phyloP scores from a whole-genome alignment of 2,329 filamentous ascomycete species.

The Botrytis cinerea region DNA sequence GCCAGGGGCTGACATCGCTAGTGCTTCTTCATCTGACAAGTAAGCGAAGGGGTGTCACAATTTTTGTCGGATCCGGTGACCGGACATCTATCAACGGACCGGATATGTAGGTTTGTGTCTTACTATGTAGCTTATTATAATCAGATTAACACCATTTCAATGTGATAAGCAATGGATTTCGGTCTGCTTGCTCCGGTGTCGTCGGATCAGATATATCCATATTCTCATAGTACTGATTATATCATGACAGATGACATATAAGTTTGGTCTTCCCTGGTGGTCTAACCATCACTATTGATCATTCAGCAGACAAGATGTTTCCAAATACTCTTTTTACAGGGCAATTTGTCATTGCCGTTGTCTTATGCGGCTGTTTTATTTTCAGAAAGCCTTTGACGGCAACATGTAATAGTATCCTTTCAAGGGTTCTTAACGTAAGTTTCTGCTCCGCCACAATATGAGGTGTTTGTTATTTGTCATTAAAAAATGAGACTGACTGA shows the following conservation, averaged over 20 bases:
- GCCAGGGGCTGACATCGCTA: constrained; percentile 1
- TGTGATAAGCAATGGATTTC: neutral
- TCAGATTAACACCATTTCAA: neutral
- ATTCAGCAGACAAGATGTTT: constrained; percentile 17
- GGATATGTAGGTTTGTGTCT: neutral
- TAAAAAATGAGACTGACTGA: neutral
- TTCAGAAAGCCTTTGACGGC: constrained; percentile 10
- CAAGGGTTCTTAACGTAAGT: constrained; percentile 8
- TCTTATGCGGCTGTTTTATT: constrained; percentile 10
- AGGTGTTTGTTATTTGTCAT: neutral
- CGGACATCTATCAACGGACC: neutral
- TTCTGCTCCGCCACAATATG: neutral
- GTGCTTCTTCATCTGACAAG: constrained; percentile 15
- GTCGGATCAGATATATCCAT: constrained; percentile 6
- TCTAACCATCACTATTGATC: neutral
- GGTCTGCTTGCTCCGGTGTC: constrained; percentile 5
- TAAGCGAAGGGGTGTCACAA: constrained; percentile 1
- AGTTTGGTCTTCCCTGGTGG: neutral
- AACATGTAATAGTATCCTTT: constrained; percentile 5
- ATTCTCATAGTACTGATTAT: neutral
- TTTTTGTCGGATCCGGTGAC: constrained; percentile 18
- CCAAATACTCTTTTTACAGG: constrained; percentile 8
- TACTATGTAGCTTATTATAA: constrained; percentile 10
- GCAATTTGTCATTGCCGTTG: constrained; percentile 4
- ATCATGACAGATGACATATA: constrained; percentile 11